Base-by-base conservation (phyloP, 2,329 filamentous ascomycete species). In the Paracorniculantispora psalliotae region DNA sequence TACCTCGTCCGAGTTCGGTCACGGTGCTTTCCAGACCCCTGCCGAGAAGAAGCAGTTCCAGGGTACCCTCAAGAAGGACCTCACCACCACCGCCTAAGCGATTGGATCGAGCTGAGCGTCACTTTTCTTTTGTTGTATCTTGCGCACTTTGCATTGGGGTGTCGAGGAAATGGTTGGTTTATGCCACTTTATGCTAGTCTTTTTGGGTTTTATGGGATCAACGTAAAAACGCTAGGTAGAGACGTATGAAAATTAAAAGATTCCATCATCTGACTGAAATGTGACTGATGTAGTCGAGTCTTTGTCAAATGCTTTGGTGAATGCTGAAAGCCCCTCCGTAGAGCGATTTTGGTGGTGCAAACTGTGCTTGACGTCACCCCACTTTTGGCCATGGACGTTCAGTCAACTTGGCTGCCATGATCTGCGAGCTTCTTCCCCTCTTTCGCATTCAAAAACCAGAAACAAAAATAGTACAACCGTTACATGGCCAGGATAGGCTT, bases 1-100 rank as follows among this genome's bases (percentile, higher is more conserved):
- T 75, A 99, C 94, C 72, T 97, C 92, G 64, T 97, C 92, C 83
- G 96, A 99, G 86, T 99, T 99, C 80, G 94, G 94, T 81, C 94
- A 99, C 84, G 94, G 94, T 87, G 93, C 92, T 74, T 99, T 96
- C 91, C 94, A 99, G 86, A 99, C 94, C 66, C 83, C 89, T 68
- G 89, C 90, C 75, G 94, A 99, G 90, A 99, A 99, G 92, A 91
- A 90, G 83, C 87, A 91, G 77, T 94, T 91, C 86, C 79, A 96
- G 81, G 94, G 94, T 83, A 96, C 92, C 61, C 91, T 99, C 90
- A 99, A 99, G 92, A 99, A 97, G 91, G 94, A 99, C 71, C 76
- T 85, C 62, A 78, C 85, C 62, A 78, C 74, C 66, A 68, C 76
- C 70, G 74, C 79, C 68, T 79, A 81, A 71, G 66, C 61, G 59